Evolutionary conservation across 441 rosid genomes (phyloP).

Genomic region (Erodium chrysanthum): DNA sequence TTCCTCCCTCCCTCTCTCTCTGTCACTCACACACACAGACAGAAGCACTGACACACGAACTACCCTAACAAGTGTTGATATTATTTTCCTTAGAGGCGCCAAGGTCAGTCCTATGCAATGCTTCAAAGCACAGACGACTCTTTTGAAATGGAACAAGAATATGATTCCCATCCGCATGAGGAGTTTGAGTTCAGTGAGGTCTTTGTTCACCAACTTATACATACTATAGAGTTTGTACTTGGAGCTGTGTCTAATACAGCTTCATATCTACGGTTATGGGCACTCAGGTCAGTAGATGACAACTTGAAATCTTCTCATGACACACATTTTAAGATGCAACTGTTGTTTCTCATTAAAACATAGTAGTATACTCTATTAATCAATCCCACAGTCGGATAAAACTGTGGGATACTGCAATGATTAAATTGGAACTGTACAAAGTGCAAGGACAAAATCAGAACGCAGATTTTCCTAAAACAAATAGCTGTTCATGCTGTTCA

Average conservation of each 20-base stretch:
- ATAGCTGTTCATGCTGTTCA: neutral
- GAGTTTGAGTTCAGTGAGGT: constrained; percentile 93
- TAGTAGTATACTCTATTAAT: neutral
- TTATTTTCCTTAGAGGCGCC: constrained; percentile 48
- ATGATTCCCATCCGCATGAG: constrained; percentile 55
- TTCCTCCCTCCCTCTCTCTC: constrained; percentile 1
- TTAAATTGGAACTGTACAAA: neutral
- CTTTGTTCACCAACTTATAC: constrained; percentile 84
- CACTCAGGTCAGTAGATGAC: constrained; percentile 57
- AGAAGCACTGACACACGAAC: neutral
- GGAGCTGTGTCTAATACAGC: constrained; percentile 98
- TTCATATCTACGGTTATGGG: constrained; percentile 92
- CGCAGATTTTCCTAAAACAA: neutral
- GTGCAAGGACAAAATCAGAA: neutral
- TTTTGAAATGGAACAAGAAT: constrained; percentile 43
- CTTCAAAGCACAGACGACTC: constrained; percentile 53
- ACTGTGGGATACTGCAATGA: neutral
- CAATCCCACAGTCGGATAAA: neutral
- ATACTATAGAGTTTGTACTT: constrained; percentile 89
- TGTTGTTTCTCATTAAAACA: neutral
- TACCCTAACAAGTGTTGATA: neutral
- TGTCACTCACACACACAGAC: too few species aligned
- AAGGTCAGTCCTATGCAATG: constrained; percentile 52
- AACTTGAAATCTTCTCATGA: neutral
- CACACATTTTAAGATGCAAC: neutral